A percentile compares a stretch with the other conserved stretches of the same genome.
Evolutionary conservation across 2,329 filamentous ascomycete genomes (phyloP).

Genomic region (Colletotrichum lupini): DNA sequence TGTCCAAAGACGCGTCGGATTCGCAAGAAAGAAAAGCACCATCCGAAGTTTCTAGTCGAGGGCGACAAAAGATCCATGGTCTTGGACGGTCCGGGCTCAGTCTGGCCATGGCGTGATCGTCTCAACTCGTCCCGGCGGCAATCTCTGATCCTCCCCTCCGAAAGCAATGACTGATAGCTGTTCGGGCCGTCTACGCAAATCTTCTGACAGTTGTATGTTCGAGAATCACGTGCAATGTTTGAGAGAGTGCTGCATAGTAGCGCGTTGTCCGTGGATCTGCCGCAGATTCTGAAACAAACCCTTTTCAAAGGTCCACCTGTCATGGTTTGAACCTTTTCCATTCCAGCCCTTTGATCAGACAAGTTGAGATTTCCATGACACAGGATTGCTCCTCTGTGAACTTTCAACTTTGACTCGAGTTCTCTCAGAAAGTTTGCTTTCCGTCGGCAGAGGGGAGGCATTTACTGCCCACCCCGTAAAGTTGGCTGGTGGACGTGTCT

Average conservation of each 20-base stretch:
- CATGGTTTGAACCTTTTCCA: constrained; percentile 23
- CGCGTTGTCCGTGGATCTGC: constrained; percentile 18
- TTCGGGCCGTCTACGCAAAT: neutral
- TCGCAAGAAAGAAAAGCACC: neutral
- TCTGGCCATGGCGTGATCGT: constrained; percentile 25
- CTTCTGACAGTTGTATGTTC: neutral
- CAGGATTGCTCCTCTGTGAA: constrained; percentile 15
- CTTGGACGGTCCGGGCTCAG: neutral
- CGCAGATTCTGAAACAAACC: constrained; percentile 32
- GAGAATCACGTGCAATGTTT: neutral
- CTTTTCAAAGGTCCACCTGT: constrained; percentile 22
- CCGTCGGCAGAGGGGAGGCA: constrained; percentile 5
- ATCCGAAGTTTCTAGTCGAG: constrained; percentile 1
- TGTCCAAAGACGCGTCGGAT: neutral
- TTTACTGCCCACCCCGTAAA: constrained; percentile 1
- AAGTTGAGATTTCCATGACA: neutral
- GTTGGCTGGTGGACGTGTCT: neutral
- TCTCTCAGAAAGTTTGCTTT: neutral
- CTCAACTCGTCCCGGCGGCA: constrained; percentile 7
- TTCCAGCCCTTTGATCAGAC: constrained; percentile 15
- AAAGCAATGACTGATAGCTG: neutral
- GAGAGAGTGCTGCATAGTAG: neutral
- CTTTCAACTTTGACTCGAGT: constrained; percentile 7
- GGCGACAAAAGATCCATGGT: neutral
- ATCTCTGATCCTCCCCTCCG: constrained; percentile 8